Percentiles rank a stretch among this genome's conserved stretches.
Evolutionary conservation across 441 rosid genomes (phyloP).

Genomic region (Brassica balearica): DNA sequence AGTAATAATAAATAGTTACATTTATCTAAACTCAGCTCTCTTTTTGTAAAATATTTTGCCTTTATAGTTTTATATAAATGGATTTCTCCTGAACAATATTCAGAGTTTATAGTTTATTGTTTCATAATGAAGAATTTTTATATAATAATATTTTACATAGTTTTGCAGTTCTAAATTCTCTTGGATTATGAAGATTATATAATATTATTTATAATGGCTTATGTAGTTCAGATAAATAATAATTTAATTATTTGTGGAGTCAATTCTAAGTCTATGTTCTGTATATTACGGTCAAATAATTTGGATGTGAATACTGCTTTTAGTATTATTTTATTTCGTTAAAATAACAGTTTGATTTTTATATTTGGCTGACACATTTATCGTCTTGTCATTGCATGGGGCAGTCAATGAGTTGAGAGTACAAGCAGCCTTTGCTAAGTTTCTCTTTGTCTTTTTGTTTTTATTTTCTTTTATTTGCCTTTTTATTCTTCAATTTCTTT

Average conservation of each 20-base stretch:
- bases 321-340: conserved; percentile 3
- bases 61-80: conserved; percentile 38
- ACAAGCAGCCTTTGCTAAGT: conserved; percentile 51
- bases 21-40: conserved; percentile 38
- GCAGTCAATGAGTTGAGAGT: conserved; percentile 52
- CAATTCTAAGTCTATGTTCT: conserved; percentile 24
- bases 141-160: not conserved
- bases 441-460: conserved; percentile 49
- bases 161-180: not conserved
- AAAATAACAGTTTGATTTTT: conserved; percentile 2
- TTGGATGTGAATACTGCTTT: not conserved
- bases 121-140: conserved; percentile 2
- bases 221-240: not conserved
- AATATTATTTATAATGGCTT: not conserved
- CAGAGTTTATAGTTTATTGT: conserved; percentile 33
- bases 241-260: conserved; percentile 19
- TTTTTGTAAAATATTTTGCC: conserved; percentile 40
- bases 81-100: conserved; percentile 21
- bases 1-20: conserved; percentile 36
- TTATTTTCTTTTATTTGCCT: conserved; percentile 49
- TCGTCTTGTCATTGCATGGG: conserved; percentile 52
- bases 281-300: not conserved
- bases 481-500: conserved; percentile 46
- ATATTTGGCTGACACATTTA: conserved; percentile 46
- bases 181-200: not conserved